A percentile compares a stretch with the other conserved stretches of the same genome.
phyloP scores from a whole-genome alignment of 768 basidiomycete species.

The Exidia glandulosa region DNA sequence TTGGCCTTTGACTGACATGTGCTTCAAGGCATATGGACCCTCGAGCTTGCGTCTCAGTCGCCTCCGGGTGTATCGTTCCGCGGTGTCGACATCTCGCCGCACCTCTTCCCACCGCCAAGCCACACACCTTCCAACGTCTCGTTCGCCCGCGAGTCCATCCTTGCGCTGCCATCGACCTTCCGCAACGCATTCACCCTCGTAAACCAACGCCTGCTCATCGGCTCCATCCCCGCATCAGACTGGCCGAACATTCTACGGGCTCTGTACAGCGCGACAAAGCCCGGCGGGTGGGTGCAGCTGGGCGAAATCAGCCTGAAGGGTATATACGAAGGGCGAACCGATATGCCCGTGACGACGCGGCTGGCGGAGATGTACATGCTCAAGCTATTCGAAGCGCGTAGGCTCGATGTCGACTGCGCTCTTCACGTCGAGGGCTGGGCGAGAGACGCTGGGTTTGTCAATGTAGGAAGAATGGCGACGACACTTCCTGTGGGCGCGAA shows the following conservation, averaged over 20 bases:
- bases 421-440: not conserved
- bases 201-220: conserved; percentile 6
- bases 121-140: not conserved
- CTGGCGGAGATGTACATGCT: no score
- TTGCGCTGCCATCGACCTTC: conserved; percentile 3
- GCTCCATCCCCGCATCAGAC: not conserved
- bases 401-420: not conserved
- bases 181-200: conserved; percentile 3
- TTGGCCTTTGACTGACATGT: no score
- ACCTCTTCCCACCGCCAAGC: not conserved
- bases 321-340: no score
- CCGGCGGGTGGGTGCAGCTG: conserved; percentile 8
- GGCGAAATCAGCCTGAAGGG: no score
- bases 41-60: not conserved
- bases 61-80: not conserved
- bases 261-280: conserved; percentile 4
- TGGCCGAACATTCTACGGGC: conserved; percentile 2
- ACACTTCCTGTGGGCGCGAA: not conserved
- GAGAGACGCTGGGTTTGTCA: not conserved
- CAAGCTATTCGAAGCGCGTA: not conserved
- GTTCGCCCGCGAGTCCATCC: not conserved
- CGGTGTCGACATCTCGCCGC: not conserved
- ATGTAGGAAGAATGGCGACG: not conserved
- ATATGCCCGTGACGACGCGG: no score
- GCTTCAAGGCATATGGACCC: not conserved